Evolutionary conservation across 768 basidiomycete species (phyloP).

Genomic region (Leucocoprinus birnbaumii): DNA sequence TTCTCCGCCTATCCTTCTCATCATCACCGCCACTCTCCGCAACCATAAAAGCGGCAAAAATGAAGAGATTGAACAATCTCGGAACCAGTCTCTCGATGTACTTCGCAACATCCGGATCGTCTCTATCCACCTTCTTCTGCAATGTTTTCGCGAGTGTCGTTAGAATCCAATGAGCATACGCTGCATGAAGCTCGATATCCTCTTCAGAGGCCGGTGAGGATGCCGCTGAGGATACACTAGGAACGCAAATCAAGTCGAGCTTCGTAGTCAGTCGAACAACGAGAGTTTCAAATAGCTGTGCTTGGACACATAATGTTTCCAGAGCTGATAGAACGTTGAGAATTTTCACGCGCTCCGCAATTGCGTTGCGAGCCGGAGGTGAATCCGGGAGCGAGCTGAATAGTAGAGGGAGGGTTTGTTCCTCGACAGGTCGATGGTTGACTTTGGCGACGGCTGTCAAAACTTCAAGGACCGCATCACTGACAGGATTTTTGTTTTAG

Average conservation of each 20-base stretch:
- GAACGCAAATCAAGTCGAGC: constrained; percentile 64
- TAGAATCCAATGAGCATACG: constrained; percentile 85
- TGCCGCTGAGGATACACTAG: constrained; percentile 11
- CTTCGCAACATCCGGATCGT: constrained; percentile 73
- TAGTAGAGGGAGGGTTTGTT: constrained; percentile 77
- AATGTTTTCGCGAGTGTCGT: constrained; percentile 65
- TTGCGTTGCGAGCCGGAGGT: constrained; percentile 54
- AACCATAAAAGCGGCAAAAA: constrained; percentile 36
- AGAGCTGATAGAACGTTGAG: constrained; percentile 70
- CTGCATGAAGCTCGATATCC: constrained; percentile 62
- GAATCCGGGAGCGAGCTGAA: constrained; percentile 71
- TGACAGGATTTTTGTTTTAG: constrained; percentile 22
- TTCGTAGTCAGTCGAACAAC: constrained; percentile 76
- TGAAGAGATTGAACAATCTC: constrained; percentile 62
- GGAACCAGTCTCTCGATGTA: constrained; percentile 79
- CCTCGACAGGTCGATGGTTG: constrained; percentile 64
- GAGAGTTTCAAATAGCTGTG: constrained; percentile 81
- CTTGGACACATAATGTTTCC: constrained; percentile 66
- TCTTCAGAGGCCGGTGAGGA: constrained; percentile 17
- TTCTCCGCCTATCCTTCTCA: constrained; percentile 52
- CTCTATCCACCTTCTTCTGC: constrained; percentile 36
- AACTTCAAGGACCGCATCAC: constrained; percentile 58
- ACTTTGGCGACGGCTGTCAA: constrained; percentile 57
- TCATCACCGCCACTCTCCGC: constrained; percentile 22
- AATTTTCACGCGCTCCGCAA: constrained; percentile 54